These are phyloP conservation scores for Neoboletus subvelutipes DNA, from an alignment of 768 basidiomycete genomes.

Conservation along the genomic window DNA sequence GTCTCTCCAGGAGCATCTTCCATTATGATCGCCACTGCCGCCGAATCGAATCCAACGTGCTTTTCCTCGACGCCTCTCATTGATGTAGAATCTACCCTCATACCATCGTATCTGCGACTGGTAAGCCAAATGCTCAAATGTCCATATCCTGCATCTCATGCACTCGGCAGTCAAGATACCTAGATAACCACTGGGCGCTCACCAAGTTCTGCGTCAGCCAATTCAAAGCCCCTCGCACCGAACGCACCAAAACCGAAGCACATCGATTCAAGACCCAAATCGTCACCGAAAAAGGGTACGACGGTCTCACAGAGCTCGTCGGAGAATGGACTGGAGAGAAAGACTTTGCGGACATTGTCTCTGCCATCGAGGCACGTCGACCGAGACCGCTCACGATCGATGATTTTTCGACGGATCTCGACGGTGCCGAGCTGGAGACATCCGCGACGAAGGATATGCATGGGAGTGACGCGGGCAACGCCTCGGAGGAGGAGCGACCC, in stretches of 20 bases:
- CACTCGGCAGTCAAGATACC: conserved; percentile 58
- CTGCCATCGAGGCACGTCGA: conserved; percentile 40
- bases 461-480: background rate
- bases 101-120: conserved; percentile 74
- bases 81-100: conserved; percentile 66
- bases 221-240: conserved; percentile 67
- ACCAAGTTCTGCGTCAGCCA: conserved; percentile 88
- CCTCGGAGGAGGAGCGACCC: conserved; percentile 30
- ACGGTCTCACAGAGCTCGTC: conserved; percentile 49
- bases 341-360: conserved; percentile 56
- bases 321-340: conserved; percentile 59
- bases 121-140: conserved; percentile 36
- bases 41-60: conserved; percentile 89
- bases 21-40: conserved; percentile 95
- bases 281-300: conserved; percentile 60
- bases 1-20: conserved; percentile 67
- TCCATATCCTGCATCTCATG: conserved; percentile 1
- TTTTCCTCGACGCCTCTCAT: conserved; percentile 69
- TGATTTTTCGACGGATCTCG: background rate
- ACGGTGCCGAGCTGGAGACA: background rate
- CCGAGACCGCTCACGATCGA: conserved; percentile 21
- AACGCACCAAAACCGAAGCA: conserved; percentile 57
- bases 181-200: conserved; percentile 76
- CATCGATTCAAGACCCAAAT: conserved; percentile 54
- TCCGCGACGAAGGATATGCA: background rate